Percentiles rank a stretch among this genome's conserved stretches.
Evolutionary conservation across 345 rosid genomes (phyloP).

Genomic region (Theobroma cacao): DNA sequence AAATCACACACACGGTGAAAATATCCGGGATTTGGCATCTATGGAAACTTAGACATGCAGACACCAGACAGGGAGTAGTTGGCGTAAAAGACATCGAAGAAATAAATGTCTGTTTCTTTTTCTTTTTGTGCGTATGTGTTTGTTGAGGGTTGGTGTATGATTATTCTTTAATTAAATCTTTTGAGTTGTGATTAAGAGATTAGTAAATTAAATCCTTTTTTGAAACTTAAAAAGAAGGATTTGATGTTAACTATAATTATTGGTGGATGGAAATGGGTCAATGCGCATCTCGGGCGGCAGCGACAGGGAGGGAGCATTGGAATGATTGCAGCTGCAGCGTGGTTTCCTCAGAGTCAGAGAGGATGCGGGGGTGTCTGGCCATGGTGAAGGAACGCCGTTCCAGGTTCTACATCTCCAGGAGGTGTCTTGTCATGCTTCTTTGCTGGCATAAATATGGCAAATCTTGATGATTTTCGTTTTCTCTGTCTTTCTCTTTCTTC

Average conservation of each 20-base stretch:
- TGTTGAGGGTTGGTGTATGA: neutral
- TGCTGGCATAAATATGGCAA: constrained; percentile 34
- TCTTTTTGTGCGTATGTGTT: neutral
- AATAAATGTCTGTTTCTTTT: neutral
- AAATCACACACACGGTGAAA: neutral
- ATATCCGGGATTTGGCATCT: neutral
- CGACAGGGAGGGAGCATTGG: neutral
- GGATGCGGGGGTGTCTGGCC: constrained; percentile 6
- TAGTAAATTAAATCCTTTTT: neutral
- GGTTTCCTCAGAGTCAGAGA: neutral
- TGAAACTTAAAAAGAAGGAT: neutral
- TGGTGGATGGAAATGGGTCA: constrained; percentile 1
- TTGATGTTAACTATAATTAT: neutral
- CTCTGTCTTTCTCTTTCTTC: neutral
- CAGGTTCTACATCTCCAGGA: constrained; percentile 26
- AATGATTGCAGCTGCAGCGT: neutral
- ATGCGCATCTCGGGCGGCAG: neutral
- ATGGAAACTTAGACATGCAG: neutral
- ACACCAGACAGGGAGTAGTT: neutral
- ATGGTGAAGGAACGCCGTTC: constrained; percentile 21
- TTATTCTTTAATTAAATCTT: no score
- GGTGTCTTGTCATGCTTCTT: constrained; percentile 25
- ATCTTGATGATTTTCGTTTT: neutral
- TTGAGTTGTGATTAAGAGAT: neutral
- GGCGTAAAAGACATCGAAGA: neutral